These are phyloP conservation scores for Linaria vulgaris DNA, from an alignment of 257 asterid species.

Conservation along the genomic window DNA sequence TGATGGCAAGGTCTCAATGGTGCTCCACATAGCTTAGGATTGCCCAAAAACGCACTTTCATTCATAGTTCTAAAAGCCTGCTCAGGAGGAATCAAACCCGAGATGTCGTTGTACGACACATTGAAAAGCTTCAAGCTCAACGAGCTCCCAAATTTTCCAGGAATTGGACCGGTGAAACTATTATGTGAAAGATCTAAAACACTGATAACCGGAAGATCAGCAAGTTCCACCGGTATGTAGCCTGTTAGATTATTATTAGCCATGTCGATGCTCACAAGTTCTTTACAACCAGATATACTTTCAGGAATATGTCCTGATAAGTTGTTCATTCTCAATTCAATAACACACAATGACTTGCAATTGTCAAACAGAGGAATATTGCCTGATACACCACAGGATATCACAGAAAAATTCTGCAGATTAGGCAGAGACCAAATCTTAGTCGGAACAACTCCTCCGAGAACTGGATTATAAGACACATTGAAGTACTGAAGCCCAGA, in stretches of 20 bases:
- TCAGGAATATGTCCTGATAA: slow-evolving; percentile 66
- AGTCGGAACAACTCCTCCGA: slow-evolving; percentile 65
- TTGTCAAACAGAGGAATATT: slow-evolving; percentile 58
- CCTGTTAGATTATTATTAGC: slow-evolving; percentile 73
- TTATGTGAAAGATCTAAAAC: slow-evolving; percentile 65
- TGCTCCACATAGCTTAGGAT: slow-evolving; percentile 77
- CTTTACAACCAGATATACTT: slow-evolving; percentile 61
- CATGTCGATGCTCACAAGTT: slow-evolving; percentile 58
- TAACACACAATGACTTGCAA: slow-evolving; percentile 56
- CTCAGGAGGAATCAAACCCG: slow-evolving; percentile 72
- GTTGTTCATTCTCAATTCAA: slow-evolving; percentile 71
- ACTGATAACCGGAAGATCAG: slow-evolving; percentile 52
- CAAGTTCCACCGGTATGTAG: slow-evolving; percentile 55
- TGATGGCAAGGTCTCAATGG: slow-evolving; percentile 55
- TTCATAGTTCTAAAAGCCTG: slow-evolving; percentile 54
- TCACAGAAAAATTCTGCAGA: slow-evolving; percentile 77
- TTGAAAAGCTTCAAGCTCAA: slow-evolving; percentile 60
- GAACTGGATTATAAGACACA: slow-evolving; percentile 70
- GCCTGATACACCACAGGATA: slow-evolving; percentile 71
- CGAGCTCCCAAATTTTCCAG: slow-evolving; percentile 47
- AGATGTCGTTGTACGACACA: slow-evolving; percentile 78
- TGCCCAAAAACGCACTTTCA: slow-evolving; percentile 70
- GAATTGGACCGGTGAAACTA: slow-evolving; percentile 59
- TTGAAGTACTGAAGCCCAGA: slow-evolving; percentile 63
- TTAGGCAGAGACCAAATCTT: slow-evolving; percentile 57